These are phyloP conservation scores for Hyaloscypha variabilis DNA, from an alignment of 495 filamentous ascomycete species.

Conservation along the genomic window DNA sequence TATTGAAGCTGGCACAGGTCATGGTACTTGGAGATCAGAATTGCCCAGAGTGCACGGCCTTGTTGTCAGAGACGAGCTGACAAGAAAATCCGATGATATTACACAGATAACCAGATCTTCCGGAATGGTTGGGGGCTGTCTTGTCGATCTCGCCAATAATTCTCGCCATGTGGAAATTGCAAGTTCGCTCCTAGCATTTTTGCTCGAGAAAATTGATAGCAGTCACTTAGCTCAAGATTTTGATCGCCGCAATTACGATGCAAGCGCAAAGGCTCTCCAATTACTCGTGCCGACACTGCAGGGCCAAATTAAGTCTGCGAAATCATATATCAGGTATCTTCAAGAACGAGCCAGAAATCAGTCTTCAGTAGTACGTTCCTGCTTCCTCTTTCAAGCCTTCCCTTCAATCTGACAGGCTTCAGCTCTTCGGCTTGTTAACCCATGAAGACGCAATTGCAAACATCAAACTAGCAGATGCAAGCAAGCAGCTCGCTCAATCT, in stretches of 20 bases:
- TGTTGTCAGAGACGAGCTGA: neutral
- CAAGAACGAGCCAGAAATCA: constrained; percentile 1
- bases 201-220: neutral
- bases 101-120: neutral
- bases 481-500: too few relatives aligned
- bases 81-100: neutral
- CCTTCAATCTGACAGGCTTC: neutral
- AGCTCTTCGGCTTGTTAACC: neutral
- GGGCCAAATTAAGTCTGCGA: neutral
- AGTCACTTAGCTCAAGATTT: neutral
- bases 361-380: neutral
- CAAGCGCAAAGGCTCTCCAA: neutral
- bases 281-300: neutral
- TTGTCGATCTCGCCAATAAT: neutral
- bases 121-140: neutral
- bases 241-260: neutral
- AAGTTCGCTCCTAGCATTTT: neutral
- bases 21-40: neutral
- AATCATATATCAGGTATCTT: neutral
- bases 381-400: neutral
- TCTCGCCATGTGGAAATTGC: neutral
- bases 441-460: too few relatives aligned
- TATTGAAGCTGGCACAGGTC: neutral
- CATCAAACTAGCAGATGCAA: too few relatives aligned
- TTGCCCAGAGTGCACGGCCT: too few relatives aligned